Percentiles rank a stretch among this genome's conserved stretches.
phyloP scores from a whole-genome alignment of 2,329 filamentous ascomycete genomes.

The Colletotrichum sp. region DNA sequence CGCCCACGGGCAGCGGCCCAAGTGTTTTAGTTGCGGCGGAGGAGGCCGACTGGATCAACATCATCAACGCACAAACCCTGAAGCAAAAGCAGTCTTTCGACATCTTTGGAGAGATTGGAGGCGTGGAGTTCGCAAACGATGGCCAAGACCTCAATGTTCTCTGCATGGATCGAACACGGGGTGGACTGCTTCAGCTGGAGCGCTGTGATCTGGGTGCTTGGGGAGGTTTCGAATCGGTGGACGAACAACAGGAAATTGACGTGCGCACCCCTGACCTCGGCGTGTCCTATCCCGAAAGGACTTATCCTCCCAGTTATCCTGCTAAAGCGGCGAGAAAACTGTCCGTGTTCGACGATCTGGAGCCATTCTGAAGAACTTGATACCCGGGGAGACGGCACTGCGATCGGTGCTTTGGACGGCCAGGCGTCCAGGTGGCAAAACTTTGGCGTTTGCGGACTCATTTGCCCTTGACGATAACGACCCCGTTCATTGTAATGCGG shows the following conservation, averaged over 20 bases:
- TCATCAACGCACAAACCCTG: slow-evolving; percentile 73
- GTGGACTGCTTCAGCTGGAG: slow-evolving; percentile 70
- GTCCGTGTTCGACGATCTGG: slow-evolving; percentile 22
- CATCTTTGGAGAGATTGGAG: slow-evolving; percentile 78
- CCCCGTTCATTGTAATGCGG: background rate
- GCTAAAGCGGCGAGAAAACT: background rate
- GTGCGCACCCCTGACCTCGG: background rate
- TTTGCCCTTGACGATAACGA: background rate
- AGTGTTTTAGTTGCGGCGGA: slow-evolving; percentile 75
- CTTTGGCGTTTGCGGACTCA: background rate
- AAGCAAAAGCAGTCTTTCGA: slow-evolving; percentile 72
- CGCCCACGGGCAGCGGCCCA: slow-evolving; percentile 71
- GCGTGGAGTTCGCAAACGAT: slow-evolving; percentile 69
- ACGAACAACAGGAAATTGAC: background rate
- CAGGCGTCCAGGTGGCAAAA: background rate
- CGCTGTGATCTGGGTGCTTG: slow-evolving; percentile 42
- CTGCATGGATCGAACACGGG: slow-evolving; percentile 69
- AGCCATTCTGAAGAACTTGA: slow-evolving; percentile 26
- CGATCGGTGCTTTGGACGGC: background rate
- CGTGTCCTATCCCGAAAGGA: background rate
- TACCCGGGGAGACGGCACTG: slow-evolving; percentile 8
- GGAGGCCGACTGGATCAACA: slow-evolving; percentile 74
- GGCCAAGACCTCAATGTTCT: slow-evolving; percentile 73
- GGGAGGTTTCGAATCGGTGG: background rate
- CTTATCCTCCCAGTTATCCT: background rate